A percentile compares a stretch with the other conserved stretches of the same genome.
Evolutionary conservation across 129 eudicot genomes (phyloP).

Genomic region (Saussurea involucrata): DNA sequence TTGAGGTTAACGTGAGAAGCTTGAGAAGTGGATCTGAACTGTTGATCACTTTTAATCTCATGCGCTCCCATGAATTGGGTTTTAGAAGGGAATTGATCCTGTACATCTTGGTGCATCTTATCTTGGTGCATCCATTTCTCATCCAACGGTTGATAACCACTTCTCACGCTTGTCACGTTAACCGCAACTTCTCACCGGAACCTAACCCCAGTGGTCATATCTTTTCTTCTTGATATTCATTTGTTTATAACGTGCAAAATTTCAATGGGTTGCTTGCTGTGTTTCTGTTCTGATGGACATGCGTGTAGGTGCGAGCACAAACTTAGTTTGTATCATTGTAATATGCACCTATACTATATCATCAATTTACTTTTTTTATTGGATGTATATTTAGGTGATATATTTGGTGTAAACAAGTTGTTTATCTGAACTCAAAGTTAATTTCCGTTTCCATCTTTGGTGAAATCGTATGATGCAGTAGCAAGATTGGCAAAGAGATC

Average conservation of each 20-base stretch:
- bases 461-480: background rate
- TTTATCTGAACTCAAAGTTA: background rate
- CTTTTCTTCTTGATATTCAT: background rate
- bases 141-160: no score
- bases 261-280: background rate
- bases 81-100: no score
- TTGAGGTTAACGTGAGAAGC: no score
- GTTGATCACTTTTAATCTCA: no score
- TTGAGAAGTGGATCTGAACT: no score
- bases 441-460: background rate
- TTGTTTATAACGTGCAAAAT: slow-evolving; percentile 2
- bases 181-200: no score
- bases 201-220: background rate
- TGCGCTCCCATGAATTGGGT: no score
- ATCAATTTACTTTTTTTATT: background rate
- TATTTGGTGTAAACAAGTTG: background rate
- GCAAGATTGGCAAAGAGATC: background rate
- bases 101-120: no score
- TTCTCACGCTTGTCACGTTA: no score
- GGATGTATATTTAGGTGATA: background rate
- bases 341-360: background rate
- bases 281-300: background rate
- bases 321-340: background rate
- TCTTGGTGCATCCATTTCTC: no score
- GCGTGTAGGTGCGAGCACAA: background rate